Evolutionary conservation across 305 asterid species (phyloP), one percentile per base, ranked within the genome.

Genomic region (Fraxinus xanthoxyloides): DNA sequence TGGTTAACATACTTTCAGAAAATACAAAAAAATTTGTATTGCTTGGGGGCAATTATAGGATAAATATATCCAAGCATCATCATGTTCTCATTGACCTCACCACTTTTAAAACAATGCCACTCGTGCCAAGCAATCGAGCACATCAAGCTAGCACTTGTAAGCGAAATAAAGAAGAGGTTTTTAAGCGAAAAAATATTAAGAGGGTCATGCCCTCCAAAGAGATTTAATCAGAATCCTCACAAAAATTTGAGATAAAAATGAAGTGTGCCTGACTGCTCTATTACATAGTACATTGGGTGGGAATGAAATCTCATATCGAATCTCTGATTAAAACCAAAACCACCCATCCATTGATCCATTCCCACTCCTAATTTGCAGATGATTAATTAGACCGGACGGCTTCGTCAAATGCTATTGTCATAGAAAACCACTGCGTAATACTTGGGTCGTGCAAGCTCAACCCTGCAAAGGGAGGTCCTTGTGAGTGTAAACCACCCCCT

Each of bases 401-500:
- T 31, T 32, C 48, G 7, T 32, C 76, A 72, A 72, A 69, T 13
- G 2, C 48, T 19, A 72, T 28, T 72, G 28, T 34, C 15, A n/a
- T n/a, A n/a, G 23, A 26, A 26, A 67, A 67, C 19, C 36, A 67
- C 9, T 17, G 35, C 23, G 8, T 12, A 72, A 72, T 17, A 72
- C 6, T 31, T 32, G 48, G 46, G 48, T 34, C n/a, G 46, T 32
- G 76, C 76, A 72, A 56, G 36, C 83, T 86, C 84, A 87, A 59
- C 85, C 82, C 86, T 83, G 72, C 59, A 80, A 79, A 23, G 81
- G 81, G 72, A 96, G 88, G 85, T 93, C 97, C 89, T 87, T 97
- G 92, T 97, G 98, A 21, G 94, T 94, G 87, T 97, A 97, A 61
- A 87, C 82, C 3, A 97, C 82, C 56, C 81, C 93, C 88, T 88